phyloP scores from a whole-genome alignment of 108 stramenopile genomes.

The Fragilariopsis cylindrus region DNA sequence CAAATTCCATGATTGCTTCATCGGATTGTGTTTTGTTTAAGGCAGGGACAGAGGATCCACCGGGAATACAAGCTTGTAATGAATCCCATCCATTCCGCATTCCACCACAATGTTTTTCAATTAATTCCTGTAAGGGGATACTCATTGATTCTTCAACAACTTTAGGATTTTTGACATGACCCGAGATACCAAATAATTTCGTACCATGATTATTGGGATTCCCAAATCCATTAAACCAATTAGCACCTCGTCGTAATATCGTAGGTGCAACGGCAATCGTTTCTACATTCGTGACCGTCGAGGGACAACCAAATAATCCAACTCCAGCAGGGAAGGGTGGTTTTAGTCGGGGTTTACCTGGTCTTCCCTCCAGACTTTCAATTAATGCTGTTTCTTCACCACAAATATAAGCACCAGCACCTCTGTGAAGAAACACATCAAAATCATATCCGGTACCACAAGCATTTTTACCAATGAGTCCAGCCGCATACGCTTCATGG shows the following conservation, averaged over 20 bases:
- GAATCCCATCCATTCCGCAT: conserved; percentile 99
- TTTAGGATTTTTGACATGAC: conserved; percentile 99
- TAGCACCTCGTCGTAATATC: conserved; percentile 95
- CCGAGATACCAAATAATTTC: conserved; percentile 98
- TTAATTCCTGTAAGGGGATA: conserved; percentile 96
- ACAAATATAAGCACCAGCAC: conserved; percentile 99
- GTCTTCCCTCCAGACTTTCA: conserved; percentile 95
- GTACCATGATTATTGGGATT: conserved; percentile 97
- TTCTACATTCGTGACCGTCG: conserved; percentile 99
- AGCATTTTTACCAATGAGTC: conserved; percentile 96
- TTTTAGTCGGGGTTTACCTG: conserved; percentile 98
- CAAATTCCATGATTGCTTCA: conserved; percentile 99
- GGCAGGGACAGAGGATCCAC: conserved; percentile 98
- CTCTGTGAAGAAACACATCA: conserved; percentile 99
- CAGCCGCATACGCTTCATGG: conserved; percentile 97
- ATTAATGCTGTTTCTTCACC: conserved; percentile 99
- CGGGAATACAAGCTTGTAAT: conserved; percentile 99
- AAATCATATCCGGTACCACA: conserved; percentile 99
- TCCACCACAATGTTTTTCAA: conserved; percentile 99
- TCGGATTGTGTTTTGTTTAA: conserved; percentile 95
- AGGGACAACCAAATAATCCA: conserved; percentile 98
- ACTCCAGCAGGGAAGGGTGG: conserved; percentile 99
- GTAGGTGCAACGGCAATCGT: conserved; percentile 98
- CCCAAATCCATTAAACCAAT: conserved; percentile 97
- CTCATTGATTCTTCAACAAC: conserved; percentile 99